Base-by-base conservation (phyloP, 352 stramenopile species). In the Pythium phragmitis region DNA sequence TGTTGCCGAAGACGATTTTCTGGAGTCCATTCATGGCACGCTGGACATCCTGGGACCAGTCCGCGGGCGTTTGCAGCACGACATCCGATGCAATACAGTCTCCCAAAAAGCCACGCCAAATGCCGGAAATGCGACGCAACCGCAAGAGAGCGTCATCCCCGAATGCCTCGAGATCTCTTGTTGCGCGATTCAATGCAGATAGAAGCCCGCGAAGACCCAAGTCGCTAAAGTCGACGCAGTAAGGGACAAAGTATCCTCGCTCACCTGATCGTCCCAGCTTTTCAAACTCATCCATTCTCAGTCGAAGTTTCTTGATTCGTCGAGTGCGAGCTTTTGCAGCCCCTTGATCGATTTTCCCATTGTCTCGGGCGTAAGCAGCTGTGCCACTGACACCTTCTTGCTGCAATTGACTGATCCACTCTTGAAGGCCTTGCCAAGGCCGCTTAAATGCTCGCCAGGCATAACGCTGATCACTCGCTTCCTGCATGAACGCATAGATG, bases 291-390 rank as follows among this genome's bases (percentile, higher is more conserved):
- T 58, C 56, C 9, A 67, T 19, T 23, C 50, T 36, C 45, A 83
- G 39, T 12, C 76, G 74, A 65, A 92, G 70, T 48, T 92, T 92
- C 53, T 82, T 86, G 33, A 91, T 74, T 58, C 73, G 66, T 33
- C 80, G 75, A 34, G 69, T 63, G 56, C 79, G 85, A 39, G 68
- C 59, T 57, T 88, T 89, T 7, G 68, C 54, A 5, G 57, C 48
- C 12, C 14, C 42, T 46, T 26, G 7, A 45, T 60, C 41, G 11
- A 12, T 48, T 19, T 57, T 49, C 30, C 41, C 48, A 37, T 69
- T 69, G 17, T 55, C 48, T 17, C 54, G 55, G 17, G 41, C 19
- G n/a, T 36, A 48, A 23, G 60, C 50, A 26, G 63, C 57, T 23
- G 43, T 26, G 46, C 23, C 12, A 26, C 21, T 63, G 36, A 33